Base-by-base conservation (phyloP, 192 early-diverging fungal species). In the Podila minutissima region DNA sequence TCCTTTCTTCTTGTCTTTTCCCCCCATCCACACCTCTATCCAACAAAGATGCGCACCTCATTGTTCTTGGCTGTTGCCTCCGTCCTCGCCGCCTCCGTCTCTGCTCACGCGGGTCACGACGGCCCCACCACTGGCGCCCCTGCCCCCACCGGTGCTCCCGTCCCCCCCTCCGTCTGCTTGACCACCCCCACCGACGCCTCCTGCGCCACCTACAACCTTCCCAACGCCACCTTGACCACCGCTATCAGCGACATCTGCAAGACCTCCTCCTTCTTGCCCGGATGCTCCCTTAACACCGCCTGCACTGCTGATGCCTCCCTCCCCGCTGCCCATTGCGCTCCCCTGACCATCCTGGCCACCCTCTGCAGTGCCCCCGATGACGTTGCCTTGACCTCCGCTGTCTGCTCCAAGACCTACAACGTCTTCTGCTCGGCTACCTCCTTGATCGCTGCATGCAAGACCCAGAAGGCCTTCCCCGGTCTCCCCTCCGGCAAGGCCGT, bases 201-300 rank as follows among this genome's bases (percentile, higher is more conserved):
- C 20, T 81, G 77, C 67, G 67, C 77, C 15, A 69, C 58, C 55
- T 81, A 63, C 51, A 33, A 33, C 26, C 59, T 81, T 53, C 71
- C 77, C 26, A 33, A 37, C 31, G 62, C 77, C 55, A 81, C 41
- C 32, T 35, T 81, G 61, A 60, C 77, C 49, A 37, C 35, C 28
- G 60, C 71, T 32, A 73, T 81, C 49, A 15, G 8, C 20, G 71
- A 81, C 9, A 81, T 81, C 67, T 81, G 77, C 67, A 73, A 58
- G 61, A 33, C 67, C 48, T 67, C 58, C 19, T 73, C 62, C 15
- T 81, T 69, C 77, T 41, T 81, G n/a, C 77, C 77, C 19, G 77
- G 77, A 64, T 81, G 77, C 77, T 81, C 77, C 15, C 77, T 81
- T 66, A 69, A 69, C 58, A 55, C 62, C 20, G 77, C 77, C 71